Conservation (phyloP, 164 flowering plant genomes). For the Dillenia turbinata region DNA sequence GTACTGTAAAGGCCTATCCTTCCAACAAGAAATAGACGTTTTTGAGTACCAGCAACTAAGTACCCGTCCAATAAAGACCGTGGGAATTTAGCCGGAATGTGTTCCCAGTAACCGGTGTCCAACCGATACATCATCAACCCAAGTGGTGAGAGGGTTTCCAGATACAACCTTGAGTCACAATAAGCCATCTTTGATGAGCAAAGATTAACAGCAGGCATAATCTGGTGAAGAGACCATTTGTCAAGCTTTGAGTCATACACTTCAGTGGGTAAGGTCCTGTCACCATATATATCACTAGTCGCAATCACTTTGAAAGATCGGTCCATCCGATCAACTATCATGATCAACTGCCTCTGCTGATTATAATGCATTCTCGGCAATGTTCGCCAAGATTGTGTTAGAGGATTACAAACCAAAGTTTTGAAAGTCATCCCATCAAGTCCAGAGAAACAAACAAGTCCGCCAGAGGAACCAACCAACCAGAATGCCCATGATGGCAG, state of each 20-base stretch:
- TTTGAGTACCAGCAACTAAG: slow-evolving; percentile 82
- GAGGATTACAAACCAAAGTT: slow-evolving; percentile 82
- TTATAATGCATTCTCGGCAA: slow-evolving; percentile 86
- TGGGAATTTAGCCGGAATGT: slow-evolving; percentile 89
- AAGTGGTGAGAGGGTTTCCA: slow-evolving; percentile 90
- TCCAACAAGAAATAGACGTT: slow-evolving; percentile 86
- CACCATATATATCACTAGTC: slow-evolving; percentile 85
- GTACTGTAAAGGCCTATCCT: slow-evolving; percentile 87
- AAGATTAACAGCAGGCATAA: slow-evolving; percentile 88
- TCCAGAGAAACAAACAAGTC: slow-evolving; percentile 89
- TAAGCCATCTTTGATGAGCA: slow-evolving; percentile 96
- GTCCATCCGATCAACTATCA: slow-evolving; percentile 76
- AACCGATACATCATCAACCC: slow-evolving; percentile 86
- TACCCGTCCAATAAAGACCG: slow-evolving; percentile 88
- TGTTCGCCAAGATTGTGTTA: slow-evolving; percentile 79
- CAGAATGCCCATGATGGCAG: slow-evolving; percentile 86
- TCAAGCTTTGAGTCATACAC: slow-evolving; percentile 81
- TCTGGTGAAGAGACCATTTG: slow-evolving; percentile 76
- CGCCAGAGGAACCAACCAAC: slow-evolving; percentile 93
- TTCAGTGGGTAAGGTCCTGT: slow-evolving; percentile 80
- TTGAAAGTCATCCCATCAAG: slow-evolving; percentile 71
- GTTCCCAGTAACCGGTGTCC: slow-evolving; percentile 82
- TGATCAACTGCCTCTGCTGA: slow-evolving; percentile 82
- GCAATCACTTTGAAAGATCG: slow-evolving; percentile 81
- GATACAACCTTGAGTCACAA: slow-evolving; percentile 77